Percentiles rank a stretch among this genome's conserved stretches.
phyloP scores from a whole-genome alignment of 768 basidiomycete species.

The Hygrocybe coccinea region DNA sequence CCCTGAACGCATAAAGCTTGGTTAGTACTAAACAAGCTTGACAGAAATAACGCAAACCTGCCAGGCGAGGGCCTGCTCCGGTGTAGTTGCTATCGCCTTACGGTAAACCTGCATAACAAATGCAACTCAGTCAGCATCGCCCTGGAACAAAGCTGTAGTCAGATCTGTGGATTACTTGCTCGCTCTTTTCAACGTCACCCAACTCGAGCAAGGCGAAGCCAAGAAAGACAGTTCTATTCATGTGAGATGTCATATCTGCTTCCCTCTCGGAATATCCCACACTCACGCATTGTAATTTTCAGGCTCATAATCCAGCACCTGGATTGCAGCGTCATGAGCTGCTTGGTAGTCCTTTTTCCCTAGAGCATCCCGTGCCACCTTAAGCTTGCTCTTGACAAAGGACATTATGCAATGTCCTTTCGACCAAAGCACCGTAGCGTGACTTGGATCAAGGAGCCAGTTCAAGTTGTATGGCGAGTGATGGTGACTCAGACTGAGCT shows the following conservation, averaged over 20 bases:
- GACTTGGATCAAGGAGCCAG: too few relatives aligned
- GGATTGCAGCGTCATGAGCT: slow-evolving; percentile 62
- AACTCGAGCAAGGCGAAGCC: slow-evolving; percentile 77
- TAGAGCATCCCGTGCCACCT: slow-evolving; percentile 70
- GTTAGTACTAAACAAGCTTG: slow-evolving; percentile 1
- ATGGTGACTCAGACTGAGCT: too few relatives aligned
- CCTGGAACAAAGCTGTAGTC: background rate
- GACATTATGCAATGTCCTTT: background rate
- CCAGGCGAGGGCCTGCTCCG: slow-evolving; percentile 73
- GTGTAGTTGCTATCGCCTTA: slow-evolving; percentile 67
- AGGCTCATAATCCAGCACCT: slow-evolving; percentile 69
- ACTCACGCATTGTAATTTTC: slow-evolving; percentile 86
- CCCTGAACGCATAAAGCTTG: slow-evolving; percentile 44
- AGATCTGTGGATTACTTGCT: slow-evolving; percentile 60
- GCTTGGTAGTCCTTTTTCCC: slow-evolving; percentile 66
- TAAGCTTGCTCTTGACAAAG: slow-evolving; percentile 64
- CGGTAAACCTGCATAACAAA: slow-evolving; percentile 56
- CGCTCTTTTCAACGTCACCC: slow-evolving; percentile 65
- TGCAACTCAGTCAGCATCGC: slow-evolving; percentile 10
- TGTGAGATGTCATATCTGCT: background rate
- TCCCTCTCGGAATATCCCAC: background rate
- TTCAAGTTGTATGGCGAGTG: too few relatives aligned
- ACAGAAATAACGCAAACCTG: slow-evolving; percentile 49
- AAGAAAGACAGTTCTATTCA: slow-evolving; percentile 73
- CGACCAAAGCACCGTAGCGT: too few relatives aligned